phyloP scores from a whole-genome alignment of 495 filamentous ascomycete species.

The Trichoderma virens region DNA sequence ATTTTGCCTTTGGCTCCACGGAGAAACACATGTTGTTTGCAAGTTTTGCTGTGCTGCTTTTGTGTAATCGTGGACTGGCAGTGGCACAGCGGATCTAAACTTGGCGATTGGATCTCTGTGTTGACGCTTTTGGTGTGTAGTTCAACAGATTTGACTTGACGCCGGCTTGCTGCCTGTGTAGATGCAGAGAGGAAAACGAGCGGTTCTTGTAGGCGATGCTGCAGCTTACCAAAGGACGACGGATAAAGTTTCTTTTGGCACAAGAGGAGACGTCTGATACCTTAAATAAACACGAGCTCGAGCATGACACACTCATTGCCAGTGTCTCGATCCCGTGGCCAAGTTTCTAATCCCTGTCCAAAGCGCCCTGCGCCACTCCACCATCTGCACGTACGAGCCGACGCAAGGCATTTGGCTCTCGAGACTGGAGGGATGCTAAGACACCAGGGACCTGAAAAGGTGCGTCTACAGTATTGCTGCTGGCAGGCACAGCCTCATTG shows the following conservation, averaged over 20 bases:
- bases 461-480: too few relatives aligned
- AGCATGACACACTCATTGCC: too few relatives aligned
- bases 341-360: conserved; percentile 3
- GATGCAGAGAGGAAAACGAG: too few relatives aligned
- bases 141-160: too few relatives aligned
- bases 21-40: conserved; percentile 36
- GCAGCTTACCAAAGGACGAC: too few relatives aligned
- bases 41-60: too few relatives aligned
- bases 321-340: background rate
- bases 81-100: too few relatives aligned
- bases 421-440: background rate
- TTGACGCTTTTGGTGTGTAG: too few relatives aligned
- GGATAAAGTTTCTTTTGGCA: background rate
- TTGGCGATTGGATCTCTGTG: too few relatives aligned
- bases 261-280: background rate
- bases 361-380: conserved; percentile 4
- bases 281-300: background rate
- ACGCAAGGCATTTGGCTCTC: background rate
- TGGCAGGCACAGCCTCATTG: background rate
- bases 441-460: background rate
- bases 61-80: too few relatives aligned
- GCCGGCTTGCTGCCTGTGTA: too few relatives aligned
- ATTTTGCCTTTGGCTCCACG: conserved; percentile 26
- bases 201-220: too few relatives aligned
- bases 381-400: background rate